phyloP scores from a whole-genome alignment of 306 rosid species.

The Glycine soja region DNA sequence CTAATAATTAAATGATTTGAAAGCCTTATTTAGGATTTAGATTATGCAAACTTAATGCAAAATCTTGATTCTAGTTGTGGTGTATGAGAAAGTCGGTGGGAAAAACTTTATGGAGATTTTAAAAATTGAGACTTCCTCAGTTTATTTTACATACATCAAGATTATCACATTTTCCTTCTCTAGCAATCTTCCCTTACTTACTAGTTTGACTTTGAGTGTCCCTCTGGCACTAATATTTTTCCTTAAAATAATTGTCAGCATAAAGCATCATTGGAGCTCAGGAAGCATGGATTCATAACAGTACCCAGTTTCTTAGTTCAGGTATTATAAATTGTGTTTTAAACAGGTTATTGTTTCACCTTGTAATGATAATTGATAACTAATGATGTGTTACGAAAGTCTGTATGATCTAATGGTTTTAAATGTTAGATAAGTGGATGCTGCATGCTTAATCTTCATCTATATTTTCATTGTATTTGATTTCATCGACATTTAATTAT shows the following conservation, averaged over 20 bases:
- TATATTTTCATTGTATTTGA: conserved; percentile 9
- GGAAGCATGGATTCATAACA: conserved; percentile 70
- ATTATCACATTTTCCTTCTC: no score
- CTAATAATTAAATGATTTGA: conserved; percentile 6
- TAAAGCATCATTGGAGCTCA: conserved; percentile 86
- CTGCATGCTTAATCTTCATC: conserved; percentile 29
- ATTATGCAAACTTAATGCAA: neutral
- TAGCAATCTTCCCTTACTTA: conserved; percentile 9
- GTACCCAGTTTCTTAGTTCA: conserved; percentile 80
- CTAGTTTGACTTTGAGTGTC: neutral
- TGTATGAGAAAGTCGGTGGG: conserved; percentile 30
- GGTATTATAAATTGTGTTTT: conserved; percentile 57
- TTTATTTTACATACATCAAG: neutral
- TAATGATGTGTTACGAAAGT: neutral
- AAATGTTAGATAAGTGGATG: conserved; percentile 4
- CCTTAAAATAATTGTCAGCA: conserved; percentile 63
- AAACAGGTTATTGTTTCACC: conserved; percentile 28
- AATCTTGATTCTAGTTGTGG: conserved; percentile 23
- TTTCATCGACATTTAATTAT: conserved; percentile 11
- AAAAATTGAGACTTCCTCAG: conserved; percentile 25
- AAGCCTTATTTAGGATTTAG: conserved; percentile 25
- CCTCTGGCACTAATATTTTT: conserved; percentile 35
- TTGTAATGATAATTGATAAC: neutral
- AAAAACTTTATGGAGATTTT: conserved; percentile 19
- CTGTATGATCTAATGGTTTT: neutral